These are phyloP conservation scores for Breynia disticha DNA, from an alignment of 441 rosid species.

Conservation along the genomic window DNA sequence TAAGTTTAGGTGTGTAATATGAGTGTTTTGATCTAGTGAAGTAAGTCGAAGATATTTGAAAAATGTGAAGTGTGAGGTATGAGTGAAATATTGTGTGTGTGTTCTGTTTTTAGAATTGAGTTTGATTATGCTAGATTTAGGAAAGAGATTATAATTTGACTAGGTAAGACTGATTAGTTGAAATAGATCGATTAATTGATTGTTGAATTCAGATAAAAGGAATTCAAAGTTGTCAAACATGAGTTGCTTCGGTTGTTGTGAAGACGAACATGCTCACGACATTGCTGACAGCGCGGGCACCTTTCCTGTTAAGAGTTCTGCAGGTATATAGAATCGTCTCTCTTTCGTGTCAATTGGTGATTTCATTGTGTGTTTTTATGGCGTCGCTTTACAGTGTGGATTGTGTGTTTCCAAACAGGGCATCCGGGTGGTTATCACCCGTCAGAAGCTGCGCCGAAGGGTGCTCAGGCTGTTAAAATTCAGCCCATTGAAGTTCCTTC, in stretches of 20 bases:
- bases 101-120: too few species aligned
- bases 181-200: too few species aligned
- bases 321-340: conserved; percentile 28
- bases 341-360: neutral
- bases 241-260: conserved; percentile 85
- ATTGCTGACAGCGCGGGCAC: conserved; percentile 59
- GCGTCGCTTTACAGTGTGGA: conserved; percentile 8
- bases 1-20: too few species aligned
- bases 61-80: too few species aligned
- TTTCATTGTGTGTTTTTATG: neutral
- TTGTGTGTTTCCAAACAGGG: conserved; percentile 32
- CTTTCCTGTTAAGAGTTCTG: conserved; percentile 43
- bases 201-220: neutral
- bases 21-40: too few species aligned
- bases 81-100: too few species aligned
- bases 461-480: conserved; percentile 54
- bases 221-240: conserved; percentile 24
- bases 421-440: conserved; percentile 45
- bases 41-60: too few species aligned
- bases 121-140: too few species aligned
- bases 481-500: conserved; percentile 88
- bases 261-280: conserved; percentile 65
- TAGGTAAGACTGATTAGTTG: too few species aligned
- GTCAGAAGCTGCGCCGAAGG: conserved; percentile 56
- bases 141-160: too few species aligned